Base-by-base conservation (phyloP, 139 green algal genomes). In the Monoraphidium neglectum region DNA sequence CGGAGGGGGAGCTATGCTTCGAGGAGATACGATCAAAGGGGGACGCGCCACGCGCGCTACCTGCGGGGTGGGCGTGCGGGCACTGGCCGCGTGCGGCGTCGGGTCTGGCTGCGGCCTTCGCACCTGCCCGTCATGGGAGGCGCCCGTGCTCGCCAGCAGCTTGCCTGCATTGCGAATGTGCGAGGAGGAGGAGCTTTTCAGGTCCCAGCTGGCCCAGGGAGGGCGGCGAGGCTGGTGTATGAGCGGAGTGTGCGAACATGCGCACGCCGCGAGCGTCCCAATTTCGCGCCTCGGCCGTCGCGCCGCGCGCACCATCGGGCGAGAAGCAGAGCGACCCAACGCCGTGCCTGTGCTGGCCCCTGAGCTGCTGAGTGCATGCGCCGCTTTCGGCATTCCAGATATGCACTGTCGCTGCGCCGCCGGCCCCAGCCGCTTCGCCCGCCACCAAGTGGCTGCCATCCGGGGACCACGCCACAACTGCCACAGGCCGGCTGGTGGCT, bases 331-430 rank as follows among this genome's bases (percentile, higher is more conserved):
- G 18, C 37, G 56, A 74, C 0, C 43, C 67, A 1, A 90, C 46
- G 36, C 83, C 82, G 47, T 83, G 43, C 76, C 85, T 87, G 69
- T 88, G 83, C 16, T 51, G 43, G 43, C 62, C 77, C n/a, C 77
- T 77, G 1, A 85, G 65, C 30, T 82, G 61, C 18, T 73, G 68
- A 16, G 83, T 1, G 40, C 68, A 79, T 5, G 47, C 32, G 23
- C 74, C 61, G 23, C 30, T 81, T 10, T 12, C 59, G 4, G 72
- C 28, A 8, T 85, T 77, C 74, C 79, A 90, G 2, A 90, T 56
- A 0, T 80, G 32, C 1, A 90, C 53, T 10, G 77, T 66, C 1
- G 84, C 51, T 3, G 59, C 28, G 13, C 26, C 33, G 1, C 2
- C 63, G 32, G 40, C 56, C 0, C 21, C 30, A 12, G 73, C 75